These are phyloP conservation scores for Nicotiana tabacum DNA, from an alignment of 257 asterid genomes.

Conservation along the genomic window DNA sequence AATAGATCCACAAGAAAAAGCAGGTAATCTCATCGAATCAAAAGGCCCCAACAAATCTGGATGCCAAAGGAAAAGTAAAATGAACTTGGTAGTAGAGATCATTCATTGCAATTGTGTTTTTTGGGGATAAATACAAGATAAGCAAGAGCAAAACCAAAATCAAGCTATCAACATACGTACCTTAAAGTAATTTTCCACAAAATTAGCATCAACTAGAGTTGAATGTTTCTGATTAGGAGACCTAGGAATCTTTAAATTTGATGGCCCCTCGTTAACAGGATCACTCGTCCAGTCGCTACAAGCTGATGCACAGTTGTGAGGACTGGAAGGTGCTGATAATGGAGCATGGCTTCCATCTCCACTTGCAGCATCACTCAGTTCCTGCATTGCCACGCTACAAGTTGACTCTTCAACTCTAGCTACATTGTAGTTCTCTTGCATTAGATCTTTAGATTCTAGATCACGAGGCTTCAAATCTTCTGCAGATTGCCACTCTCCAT, in stretches of 20 bases:
- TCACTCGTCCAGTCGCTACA: slow-evolving; percentile 26
- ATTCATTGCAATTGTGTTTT: neutral
- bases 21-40: neutral
- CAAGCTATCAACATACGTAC: slow-evolving; percentile 26
- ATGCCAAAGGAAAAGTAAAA: neutral
- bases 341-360: slow-evolving; percentile 29
- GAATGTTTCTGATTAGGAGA: slow-evolving; percentile 59
- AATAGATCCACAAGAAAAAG: neutral
- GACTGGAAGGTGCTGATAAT: slow-evolving; percentile 28
- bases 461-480: slow-evolving; percentile 26
- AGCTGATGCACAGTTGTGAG: slow-evolving; percentile 28
- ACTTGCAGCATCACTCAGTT: slow-evolving; percentile 30
- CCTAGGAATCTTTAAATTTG: slow-evolving; percentile 38
- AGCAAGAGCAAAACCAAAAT: slow-evolving; percentile 5
- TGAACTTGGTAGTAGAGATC: neutral
- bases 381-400: slow-evolving; percentile 40
- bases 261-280: slow-evolving; percentile 24
- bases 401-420: slow-evolving; percentile 38
- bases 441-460: slow-evolving; percentile 25
- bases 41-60: neutral
- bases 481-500: slow-evolving; percentile 30
- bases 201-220: slow-evolving; percentile 74
- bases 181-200: slow-evolving; percentile 93
- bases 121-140: neutral
- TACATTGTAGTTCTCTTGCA: slow-evolving; percentile 24